These are phyloP conservation scores for Pseudocercospora eumusae DNA, from an alignment of 2,329 filamentous ascomycete species.

Conservation along the genomic window DNA sequence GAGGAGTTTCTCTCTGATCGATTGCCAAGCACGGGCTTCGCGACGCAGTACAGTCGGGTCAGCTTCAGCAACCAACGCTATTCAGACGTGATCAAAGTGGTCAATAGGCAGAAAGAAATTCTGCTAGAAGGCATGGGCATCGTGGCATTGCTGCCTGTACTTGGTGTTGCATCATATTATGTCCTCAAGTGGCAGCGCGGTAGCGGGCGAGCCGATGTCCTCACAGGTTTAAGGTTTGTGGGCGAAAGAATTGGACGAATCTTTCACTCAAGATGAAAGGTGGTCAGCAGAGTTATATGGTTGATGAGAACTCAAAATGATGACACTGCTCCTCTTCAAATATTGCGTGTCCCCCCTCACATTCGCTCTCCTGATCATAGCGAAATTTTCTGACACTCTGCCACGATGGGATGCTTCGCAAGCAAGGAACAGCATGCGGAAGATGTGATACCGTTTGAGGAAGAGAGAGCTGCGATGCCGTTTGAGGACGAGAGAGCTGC, in stretches of 20 bases:
- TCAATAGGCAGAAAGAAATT: slow-evolving; percentile 65
- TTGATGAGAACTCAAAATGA: slow-evolving; percentile 10
- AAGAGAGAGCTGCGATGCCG: background rate
- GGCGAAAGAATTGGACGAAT: slow-evolving; percentile 19
- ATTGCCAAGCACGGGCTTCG: slow-evolving; percentile 77
- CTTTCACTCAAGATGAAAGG: slow-evolving; percentile 14
- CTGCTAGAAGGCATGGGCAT: slow-evolving; percentile 50
- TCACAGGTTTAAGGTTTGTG: slow-evolving; percentile 20
- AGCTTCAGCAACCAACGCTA: slow-evolving; percentile 94
- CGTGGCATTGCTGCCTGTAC: slow-evolving; percentile 41
- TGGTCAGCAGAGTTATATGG: slow-evolving; percentile 12
- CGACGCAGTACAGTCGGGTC: slow-evolving; percentile 87
- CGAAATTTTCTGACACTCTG: background rate
- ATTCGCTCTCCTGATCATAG: background rate
- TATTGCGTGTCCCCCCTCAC: slow-evolving; percentile 1
- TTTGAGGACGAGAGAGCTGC: background rate
- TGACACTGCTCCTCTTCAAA: background rate
- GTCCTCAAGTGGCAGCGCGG: slow-evolving; percentile 32
- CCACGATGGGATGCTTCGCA: slow-evolving; percentile 10
- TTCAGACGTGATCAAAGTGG: slow-evolving; percentile 72
- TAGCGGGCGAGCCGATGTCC: slow-evolving; percentile 18
- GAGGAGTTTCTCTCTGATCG: slow-evolving; percentile 81
- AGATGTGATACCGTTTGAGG: background rate
- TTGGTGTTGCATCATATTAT: slow-evolving; percentile 34
- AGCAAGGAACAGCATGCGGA: slow-evolving; percentile 5